Evolutionary conservation across 768 basidiomycete species (phyloP), one percentile per base, ranked within the genome.

Genomic region (Lentinula lateritia): DNA sequence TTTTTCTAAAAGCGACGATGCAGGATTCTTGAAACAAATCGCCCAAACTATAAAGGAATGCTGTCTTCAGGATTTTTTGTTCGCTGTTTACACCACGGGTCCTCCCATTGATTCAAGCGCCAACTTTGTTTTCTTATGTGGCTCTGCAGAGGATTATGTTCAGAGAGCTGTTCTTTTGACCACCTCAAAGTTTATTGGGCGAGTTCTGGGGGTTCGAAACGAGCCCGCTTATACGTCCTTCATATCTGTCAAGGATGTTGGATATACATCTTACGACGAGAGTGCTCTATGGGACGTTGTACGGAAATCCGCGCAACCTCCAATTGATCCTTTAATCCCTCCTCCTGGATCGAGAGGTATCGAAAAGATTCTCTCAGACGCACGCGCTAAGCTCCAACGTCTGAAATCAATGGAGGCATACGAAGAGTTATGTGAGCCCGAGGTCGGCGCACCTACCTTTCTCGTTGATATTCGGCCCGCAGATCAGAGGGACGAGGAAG

Each of bases 391-490:
- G 36, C 77, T 92, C 2, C 82, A 89, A 61, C 81, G 91, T 6
- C 72, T 92, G 58, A 80, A 81, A 0, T 81, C 89, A 0, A 69
- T 66, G 16, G 77, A 88, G 65, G 89, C 90, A 0, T 83, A 79
- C 68, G 77, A 79, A 1, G 84, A 89, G 66, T 78, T 91, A 6
- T 77, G 79, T 35, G 80, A 82, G 43, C 74, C 79, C 5, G 73
- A 77, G 32, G 76, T 81, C 42, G 78, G 75, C 4, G 84, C 83
- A 43, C 89, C 90, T 1, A 86, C 85, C 0, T 81, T 92, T 59
- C 77, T 93, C 45, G 90, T 93, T 6, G 91, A 92, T 70, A 91
- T 92, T 56, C 85, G 91, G 6, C 82, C 89, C 0, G 81, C 77
- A 42, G 79, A 77, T 5, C 83, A 90, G 70, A 80, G 91, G 15